Evolutionary conservation across 169 alveolate genomes (phyloP).

Genomic region (Eimeria mitis): DNA sequence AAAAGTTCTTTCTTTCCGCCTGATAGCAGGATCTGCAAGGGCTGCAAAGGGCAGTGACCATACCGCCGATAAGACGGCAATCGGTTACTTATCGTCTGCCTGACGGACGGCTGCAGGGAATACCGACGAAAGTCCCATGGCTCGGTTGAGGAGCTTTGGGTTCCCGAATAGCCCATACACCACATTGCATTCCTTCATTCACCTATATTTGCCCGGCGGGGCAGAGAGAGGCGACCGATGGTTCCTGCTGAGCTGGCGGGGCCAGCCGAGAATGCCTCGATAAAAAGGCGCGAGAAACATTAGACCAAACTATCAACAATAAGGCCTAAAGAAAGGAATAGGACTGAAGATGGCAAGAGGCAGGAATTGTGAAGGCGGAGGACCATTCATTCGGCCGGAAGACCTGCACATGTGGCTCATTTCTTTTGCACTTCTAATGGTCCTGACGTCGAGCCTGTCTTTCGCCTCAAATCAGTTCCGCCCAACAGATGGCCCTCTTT

Average conservation of each 20-base stretch:
- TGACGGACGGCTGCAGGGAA: background rate
- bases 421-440: conserved; percentile 44
- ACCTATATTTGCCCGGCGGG: conserved; percentile 26
- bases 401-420: conserved; percentile 69
- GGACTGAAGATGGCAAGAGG: conserved; percentile 45
- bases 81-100: background rate
- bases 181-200: background rate
- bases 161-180: conserved; percentile 19
- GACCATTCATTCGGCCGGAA: conserved; percentile 30
- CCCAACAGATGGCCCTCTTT: background rate
- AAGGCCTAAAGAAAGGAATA: background rate
- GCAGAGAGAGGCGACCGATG: conserved; percentile 2
- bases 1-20: background rate
- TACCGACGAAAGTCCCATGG: conserved; percentile 7
- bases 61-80: background rate
- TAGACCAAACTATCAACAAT: background rate
- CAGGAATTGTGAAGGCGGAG: conserved; percentile 19
- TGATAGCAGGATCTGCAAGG: background rate
- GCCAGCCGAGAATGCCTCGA: conserved; percentile 46
- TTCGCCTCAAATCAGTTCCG: conserved; percentile 30
- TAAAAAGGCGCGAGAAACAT: background rate
- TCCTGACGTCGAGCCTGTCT: conserved; percentile 54
- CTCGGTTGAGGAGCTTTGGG: conserved; percentile 15
- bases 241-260: conserved; percentile 18
- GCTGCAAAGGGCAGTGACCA: background rate